phyloP scores from a whole-genome alignment of 805 yeast genomes.

The Myxozyma neglecta region DNA sequence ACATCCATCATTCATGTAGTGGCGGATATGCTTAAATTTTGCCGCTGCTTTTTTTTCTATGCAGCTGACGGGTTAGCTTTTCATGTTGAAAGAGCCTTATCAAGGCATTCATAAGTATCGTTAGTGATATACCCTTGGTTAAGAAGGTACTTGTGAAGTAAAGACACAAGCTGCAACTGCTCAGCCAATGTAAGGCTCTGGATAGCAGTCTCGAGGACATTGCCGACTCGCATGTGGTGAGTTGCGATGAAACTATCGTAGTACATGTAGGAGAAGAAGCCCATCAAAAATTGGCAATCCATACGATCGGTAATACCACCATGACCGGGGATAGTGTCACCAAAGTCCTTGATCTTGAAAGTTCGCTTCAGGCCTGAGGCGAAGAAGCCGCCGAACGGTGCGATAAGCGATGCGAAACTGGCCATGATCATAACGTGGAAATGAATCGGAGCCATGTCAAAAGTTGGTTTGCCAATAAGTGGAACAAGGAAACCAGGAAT shows the following conservation, averaged over 20 bases:
- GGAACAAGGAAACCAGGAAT: slow-evolving; percentile 68
- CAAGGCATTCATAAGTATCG: slow-evolving; percentile 30
- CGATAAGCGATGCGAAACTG: slow-evolving; percentile 92
- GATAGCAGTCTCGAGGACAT: slow-evolving; percentile 71
- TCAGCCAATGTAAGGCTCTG: slow-evolving; percentile 67
- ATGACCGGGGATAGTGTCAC: slow-evolving; percentile 98
- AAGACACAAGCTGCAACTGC: slow-evolving; percentile 59
- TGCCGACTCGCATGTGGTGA: slow-evolving; percentile 59
- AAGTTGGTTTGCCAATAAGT: slow-evolving; percentile 39
- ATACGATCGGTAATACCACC: slow-evolving; percentile 97
- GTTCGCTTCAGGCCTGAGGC: slow-evolving; percentile 98
- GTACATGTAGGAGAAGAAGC: slow-evolving; percentile 87
- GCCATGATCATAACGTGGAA: slow-evolving; percentile 84
- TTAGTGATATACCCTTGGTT: slow-evolving; percentile 35
- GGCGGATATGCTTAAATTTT: neutral
- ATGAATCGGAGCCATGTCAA: slow-evolving; percentile 69
- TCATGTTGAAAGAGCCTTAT: neutral
- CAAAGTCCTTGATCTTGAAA: slow-evolving; percentile 94
- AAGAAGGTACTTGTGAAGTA: slow-evolving; percentile 56
- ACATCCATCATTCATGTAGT: neutral
- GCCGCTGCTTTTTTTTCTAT: neutral
- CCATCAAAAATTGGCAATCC: slow-evolving; percentile 98
- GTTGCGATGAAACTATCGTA: slow-evolving; percentile 83
- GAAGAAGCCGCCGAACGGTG: slow-evolving; percentile 98
- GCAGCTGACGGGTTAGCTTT: neutral